phyloP scores from a whole-genome alignment of 306 rosid species.

The Quercus agrifolia region DNA sequence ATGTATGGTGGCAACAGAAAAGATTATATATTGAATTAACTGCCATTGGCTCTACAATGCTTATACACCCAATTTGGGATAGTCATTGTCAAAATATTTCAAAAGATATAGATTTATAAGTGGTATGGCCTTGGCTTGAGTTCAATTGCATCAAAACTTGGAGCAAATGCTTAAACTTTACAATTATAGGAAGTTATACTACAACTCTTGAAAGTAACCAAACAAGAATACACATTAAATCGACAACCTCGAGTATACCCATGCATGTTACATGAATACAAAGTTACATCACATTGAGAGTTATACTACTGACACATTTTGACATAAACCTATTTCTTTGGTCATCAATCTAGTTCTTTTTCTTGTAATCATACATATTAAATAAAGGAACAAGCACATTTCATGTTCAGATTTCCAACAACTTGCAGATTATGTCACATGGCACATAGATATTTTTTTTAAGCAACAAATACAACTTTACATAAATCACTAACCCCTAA shows the following conservation, averaged over 20 bases:
- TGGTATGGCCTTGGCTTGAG: background rate
- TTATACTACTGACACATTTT: background rate
- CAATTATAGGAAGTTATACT: background rate
- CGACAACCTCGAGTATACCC: background rate
- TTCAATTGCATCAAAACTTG: background rate
- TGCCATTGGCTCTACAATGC: background rate
- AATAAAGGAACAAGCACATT: background rate
- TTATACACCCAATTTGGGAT: background rate
- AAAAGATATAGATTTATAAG: background rate
- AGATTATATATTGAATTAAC: background rate
- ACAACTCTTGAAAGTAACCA: background rate
- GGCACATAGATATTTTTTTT: background rate
- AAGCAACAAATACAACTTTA: background rate
- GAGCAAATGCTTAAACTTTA: background rate
- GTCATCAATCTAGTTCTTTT: background rate
- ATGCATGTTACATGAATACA: background rate
- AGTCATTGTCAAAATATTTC: background rate
- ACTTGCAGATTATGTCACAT: background rate
- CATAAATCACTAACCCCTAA: background rate
- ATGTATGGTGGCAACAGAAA: background rate
- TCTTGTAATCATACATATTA: background rate
- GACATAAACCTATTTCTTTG: background rate
- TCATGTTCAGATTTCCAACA: background rate
- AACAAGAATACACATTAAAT: background rate
- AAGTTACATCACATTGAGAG: background rate